Base-by-base conservation (phyloP, 2,329 filamentous ascomycete species). In the Metarhizium rileyi region DNA sequence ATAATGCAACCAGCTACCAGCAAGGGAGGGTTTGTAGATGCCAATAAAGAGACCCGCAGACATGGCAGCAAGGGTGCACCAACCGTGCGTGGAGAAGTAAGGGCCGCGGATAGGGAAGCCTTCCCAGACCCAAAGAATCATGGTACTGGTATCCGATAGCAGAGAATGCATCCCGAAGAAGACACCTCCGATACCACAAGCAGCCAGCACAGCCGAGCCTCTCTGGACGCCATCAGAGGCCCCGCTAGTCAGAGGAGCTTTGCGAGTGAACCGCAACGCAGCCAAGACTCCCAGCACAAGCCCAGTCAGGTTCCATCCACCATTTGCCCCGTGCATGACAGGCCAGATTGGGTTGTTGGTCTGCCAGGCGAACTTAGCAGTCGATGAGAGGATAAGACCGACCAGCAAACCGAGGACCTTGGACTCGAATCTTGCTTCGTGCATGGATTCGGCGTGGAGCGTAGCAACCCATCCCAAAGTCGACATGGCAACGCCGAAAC, bases 281-380 rank as follows among this genome's bases (percentile, higher is more conserved):
- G 93, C 86, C 8, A 94, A 62, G 23, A 94, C 61, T 41, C 85
- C 93, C 12, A 98, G 67, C 14, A 79, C 66, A 44, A 97, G 72
- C 26, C 90, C 93, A 20, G 83, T 78, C 54, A 86, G 88, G 67
- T 98, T 98, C 83, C 87, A 90, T 3, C 93, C 93, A 35, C 93
- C 93, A 64, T 95, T 98, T 8, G 77, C 79, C 27, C 83, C 81
- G 65, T 96, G 86, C 80, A 97, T 87, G 54, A 93, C 86, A 0
- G 93, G 90, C 93, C 93, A 98, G 53, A 97, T 81, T 0, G 93
- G 93, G 64, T 98, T 98, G 68, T 95, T 97, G 20, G 91, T 96
- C 63, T 84, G 80, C 75, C 85, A 95, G 0, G 90, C 88, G 63
- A 95, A 97, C 66, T 98, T 98, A 59, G 88, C 82, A 48, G 95